Conservation (phyloP, 2,329 filamentous ascomycete genomes). For the Calonectria crousiana region DNA sequence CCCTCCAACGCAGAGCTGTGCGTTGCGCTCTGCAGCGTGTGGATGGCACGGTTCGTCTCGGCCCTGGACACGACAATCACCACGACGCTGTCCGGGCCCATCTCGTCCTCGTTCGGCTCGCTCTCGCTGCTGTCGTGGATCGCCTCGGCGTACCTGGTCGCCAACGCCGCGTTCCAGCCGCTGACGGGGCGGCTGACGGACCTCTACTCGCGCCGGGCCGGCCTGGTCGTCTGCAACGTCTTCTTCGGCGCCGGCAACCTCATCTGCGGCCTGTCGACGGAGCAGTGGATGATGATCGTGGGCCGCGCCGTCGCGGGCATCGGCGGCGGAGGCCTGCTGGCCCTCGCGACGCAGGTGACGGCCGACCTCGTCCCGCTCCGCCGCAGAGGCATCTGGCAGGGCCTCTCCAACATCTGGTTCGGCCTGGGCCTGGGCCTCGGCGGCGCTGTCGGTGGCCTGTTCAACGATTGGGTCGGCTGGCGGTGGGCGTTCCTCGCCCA, state of each 20-base stretch:
- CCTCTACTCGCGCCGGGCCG: background rate
- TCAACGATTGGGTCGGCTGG: slow-evolving; percentile 3
- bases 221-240: background rate
- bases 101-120: slow-evolving; percentile 82
- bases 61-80: slow-evolving; percentile 80
- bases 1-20: background rate
- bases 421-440: background rate
- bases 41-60: slow-evolving; percentile 57
- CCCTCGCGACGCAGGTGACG: background rate
- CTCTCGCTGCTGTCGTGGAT: slow-evolving; percentile 85
- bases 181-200: background rate
- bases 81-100: slow-evolving; percentile 81
- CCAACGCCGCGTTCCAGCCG: slow-evolving; percentile 68
- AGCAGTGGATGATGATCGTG: background rate
- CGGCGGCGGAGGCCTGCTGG: background rate
- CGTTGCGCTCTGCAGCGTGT: background rate
- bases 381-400: background rate
- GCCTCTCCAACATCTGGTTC: background rate
- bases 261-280: background rate
- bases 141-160: slow-evolving; percentile 82
- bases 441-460: background rate
- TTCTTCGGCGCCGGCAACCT: background rate
- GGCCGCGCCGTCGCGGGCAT: background rate
- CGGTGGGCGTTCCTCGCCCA: slow-evolving; percentile 1
- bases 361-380: background rate